Percentiles rank a stretch among this genome's conserved stretches.
These are phyloP conservation scores for Niebla homalea DNA, from an alignment of 495 filamentous ascomycete species.

Conservation along the genomic window DNA sequence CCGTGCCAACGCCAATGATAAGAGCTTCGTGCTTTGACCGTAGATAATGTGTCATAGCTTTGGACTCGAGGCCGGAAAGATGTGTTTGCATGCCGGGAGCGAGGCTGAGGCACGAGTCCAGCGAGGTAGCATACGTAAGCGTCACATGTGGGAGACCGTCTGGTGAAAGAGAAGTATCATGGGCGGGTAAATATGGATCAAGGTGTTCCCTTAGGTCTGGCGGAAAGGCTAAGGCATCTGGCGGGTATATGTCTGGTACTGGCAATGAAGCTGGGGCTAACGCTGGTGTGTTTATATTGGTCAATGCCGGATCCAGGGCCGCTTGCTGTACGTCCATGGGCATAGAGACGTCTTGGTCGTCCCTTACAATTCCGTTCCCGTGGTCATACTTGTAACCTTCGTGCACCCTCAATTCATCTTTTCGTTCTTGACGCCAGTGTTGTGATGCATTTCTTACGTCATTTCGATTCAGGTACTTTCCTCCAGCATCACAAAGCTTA, in stretches of 20 bases:
- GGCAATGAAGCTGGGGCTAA: constrained; percentile 5
- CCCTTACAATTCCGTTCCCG: constrained; percentile 35
- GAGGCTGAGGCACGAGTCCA: constrained; percentile 68
- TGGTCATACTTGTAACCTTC: constrained; percentile 40
- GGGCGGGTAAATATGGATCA: constrained; percentile 33
- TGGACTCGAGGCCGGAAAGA: constrained; percentile 68
- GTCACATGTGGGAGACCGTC: constrained; percentile 43
- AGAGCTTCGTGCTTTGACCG: constrained; percentile 74
- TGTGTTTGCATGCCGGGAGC: constrained; percentile 60
- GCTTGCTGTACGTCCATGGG: too few species aligned
- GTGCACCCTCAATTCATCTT: constrained; percentile 33
- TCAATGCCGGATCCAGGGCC: constrained; percentile 9
- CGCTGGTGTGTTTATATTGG: not conserved
- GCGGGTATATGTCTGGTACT: constrained; percentile 19
- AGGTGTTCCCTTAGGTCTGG: constrained; percentile 32
- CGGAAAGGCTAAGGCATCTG: constrained; percentile 34
- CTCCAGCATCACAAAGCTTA: constrained; percentile 35
- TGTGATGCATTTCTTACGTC: constrained; percentile 40
- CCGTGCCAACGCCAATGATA: constrained; percentile 71
- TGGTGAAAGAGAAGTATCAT: constrained; percentile 19
- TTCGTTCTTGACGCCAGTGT: constrained; percentile 39
- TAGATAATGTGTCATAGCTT: constrained; percentile 84
- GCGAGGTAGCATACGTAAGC: constrained; percentile 78
- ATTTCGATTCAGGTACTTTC: constrained; percentile 35
- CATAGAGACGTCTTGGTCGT: constrained; percentile 7